Evolutionary conservation across 2,329 filamentous ascomycete genomes (phyloP).

Genomic region (Fusarium penzigii): DNA sequence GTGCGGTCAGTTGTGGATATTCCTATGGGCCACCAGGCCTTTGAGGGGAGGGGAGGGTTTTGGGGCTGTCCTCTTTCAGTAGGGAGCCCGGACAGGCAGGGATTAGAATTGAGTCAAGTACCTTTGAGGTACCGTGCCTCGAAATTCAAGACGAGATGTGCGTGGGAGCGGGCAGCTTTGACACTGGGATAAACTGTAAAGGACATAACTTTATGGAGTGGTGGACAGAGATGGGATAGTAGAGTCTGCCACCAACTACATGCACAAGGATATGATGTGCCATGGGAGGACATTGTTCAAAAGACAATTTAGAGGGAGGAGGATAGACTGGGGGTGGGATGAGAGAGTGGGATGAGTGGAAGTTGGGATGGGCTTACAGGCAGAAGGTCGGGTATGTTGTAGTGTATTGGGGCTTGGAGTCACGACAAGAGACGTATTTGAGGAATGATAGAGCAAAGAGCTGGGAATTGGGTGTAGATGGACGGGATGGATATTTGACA

Average conservation of each 20-base stretch:
- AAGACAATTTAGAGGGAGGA: slow-evolving; percentile 2
- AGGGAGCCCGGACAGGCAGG: slow-evolving; percentile 13
- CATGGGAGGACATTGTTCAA: slow-evolving; percentile 1
- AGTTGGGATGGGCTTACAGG: neutral
- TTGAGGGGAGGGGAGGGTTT: slow-evolving; percentile 15
- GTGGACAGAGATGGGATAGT: slow-evolving; percentile 1
- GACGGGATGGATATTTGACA: neutral
- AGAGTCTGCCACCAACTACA: neutral
- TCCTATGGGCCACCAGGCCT: slow-evolving; percentile 22
- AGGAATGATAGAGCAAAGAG: neutral
- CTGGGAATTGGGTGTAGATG: neutral
- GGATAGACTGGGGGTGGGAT: slow-evolving; percentile 13
- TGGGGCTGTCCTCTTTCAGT: slow-evolving; percentile 22
- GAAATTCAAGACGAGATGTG: neutral
- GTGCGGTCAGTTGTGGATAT: slow-evolving; percentile 28
- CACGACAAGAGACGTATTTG: neutral
- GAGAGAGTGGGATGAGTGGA: neutral
- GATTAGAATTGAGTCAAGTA: slow-evolving; percentile 13
- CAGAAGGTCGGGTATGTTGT: neutral
- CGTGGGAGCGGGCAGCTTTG: neutral
- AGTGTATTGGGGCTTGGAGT: neutral
- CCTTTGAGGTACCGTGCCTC: neutral
- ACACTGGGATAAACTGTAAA: neutral
- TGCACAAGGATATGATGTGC: neutral
- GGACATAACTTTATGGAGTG: slow-evolving; percentile 7